Evolutionary conservation across 1,139 yeast genomes (phyloP).

Genomic region (Lipomyces yarrowii): DNA sequence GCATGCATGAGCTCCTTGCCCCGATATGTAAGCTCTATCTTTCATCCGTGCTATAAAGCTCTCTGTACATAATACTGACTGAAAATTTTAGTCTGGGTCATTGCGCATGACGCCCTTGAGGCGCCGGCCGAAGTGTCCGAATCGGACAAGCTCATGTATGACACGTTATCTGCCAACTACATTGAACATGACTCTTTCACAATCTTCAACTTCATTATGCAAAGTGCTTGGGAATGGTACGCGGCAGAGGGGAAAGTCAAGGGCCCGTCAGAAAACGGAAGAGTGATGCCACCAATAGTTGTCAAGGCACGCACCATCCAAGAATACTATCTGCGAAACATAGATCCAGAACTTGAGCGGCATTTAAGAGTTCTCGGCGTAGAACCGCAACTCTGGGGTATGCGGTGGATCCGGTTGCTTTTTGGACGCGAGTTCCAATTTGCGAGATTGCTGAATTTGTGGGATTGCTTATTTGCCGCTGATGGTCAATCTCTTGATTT

Average conservation of each 20-base stretch:
- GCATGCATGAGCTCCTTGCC: slow-evolving; percentile 63
- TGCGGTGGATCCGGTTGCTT: slow-evolving; percentile 56
- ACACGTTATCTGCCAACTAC: slow-evolving; percentile 18
- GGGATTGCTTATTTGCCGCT: slow-evolving; percentile 48
- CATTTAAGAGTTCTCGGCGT: slow-evolving; percentile 49
- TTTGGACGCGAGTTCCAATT: slow-evolving; percentile 54
- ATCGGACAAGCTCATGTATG: slow-evolving; percentile 18
- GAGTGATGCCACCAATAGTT: slow-evolving; percentile 39
- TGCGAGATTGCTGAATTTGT: slow-evolving; percentile 38
- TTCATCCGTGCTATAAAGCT: neutral
- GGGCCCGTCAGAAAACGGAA: slow-evolving; percentile 26
- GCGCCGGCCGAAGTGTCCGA: slow-evolving; percentile 9
- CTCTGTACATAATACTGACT: neutral
- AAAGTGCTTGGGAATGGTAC: slow-evolving; percentile 41
- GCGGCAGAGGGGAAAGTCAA: slow-evolving; percentile 29
- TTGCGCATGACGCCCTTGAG: slow-evolving; percentile 32
- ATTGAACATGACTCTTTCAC: slow-evolving; percentile 41
- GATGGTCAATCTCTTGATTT: slow-evolving; percentile 37
- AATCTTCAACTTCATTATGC: slow-evolving; percentile 42
- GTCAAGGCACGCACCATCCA: slow-evolving; percentile 41
- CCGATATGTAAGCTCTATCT: slow-evolving; percentile 44
- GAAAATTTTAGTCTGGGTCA: slow-evolving; percentile 35
- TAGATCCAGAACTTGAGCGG: slow-evolving; percentile 42
- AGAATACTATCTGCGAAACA: slow-evolving; percentile 44
- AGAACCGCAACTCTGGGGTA: slow-evolving; percentile 65